phyloP scores from a whole-genome alignment of 2,329 filamentous ascomycete genomes.

The Penicillium corylophilum region DNA sequence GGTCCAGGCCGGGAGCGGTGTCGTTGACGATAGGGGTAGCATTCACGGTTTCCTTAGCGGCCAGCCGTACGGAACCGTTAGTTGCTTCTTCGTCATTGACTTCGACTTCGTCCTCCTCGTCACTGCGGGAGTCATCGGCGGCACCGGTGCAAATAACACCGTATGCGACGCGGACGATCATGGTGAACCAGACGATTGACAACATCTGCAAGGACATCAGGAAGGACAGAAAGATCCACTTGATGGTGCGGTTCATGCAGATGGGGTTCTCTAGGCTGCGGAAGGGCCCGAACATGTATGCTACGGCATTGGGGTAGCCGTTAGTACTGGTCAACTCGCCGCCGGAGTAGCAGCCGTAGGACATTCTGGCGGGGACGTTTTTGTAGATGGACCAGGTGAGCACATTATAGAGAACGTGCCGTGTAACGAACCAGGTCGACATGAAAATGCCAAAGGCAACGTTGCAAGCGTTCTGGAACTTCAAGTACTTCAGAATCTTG shows the following conservation, averaged over 20 bases:
- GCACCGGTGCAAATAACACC: slow-evolving; percentile 71
- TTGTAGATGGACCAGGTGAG: slow-evolving; percentile 80
- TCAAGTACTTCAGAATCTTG: slow-evolving; percentile 90
- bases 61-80: slow-evolving; percentile 22
- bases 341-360: slow-evolving; percentile 69
- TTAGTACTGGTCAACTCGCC: slow-evolving; percentile 35
- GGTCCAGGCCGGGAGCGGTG: slow-evolving; percentile 28
- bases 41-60: slow-evolving; percentile 25
- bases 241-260: slow-evolving; percentile 75
- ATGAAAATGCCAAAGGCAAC: slow-evolving; percentile 82
- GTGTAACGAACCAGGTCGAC: slow-evolving; percentile 75
- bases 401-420: slow-evolving; percentile 76
- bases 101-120: slow-evolving; percentile 66
- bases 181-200: slow-evolving; percentile 81
- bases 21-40: slow-evolving; percentile 25
- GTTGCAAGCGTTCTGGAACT: slow-evolving; percentile 74
- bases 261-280: slow-evolving; percentile 68
- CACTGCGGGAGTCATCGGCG: slow-evolving; percentile 84
- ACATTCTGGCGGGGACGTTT: slow-evolving; percentile 62
- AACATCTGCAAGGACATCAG: slow-evolving; percentile 77
- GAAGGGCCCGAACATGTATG: slow-evolving; percentile 73
- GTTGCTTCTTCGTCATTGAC: slow-evolving; percentile 26
- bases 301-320: slow-evolving; percentile 45
- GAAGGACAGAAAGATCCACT: slow-evolving; percentile 72
- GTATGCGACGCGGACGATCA: slow-evolving; percentile 81